phyloP scores from a whole-genome alignment of 768 basidiomycete genomes.

The Pleurotus sapidus region DNA sequence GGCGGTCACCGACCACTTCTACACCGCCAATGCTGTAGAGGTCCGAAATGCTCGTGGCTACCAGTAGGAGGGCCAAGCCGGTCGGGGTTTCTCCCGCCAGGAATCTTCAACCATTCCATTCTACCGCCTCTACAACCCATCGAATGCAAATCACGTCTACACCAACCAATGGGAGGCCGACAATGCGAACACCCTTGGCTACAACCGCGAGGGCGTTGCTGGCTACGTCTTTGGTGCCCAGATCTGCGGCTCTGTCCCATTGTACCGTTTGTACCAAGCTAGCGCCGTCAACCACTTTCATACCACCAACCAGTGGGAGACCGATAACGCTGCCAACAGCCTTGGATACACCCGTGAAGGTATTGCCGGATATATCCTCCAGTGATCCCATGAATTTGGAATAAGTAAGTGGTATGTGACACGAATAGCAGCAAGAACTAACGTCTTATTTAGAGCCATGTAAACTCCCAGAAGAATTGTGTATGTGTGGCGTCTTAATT shows the following conservation, averaged over 20 bases:
- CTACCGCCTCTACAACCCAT: not conserved
- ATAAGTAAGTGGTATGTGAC: no score
- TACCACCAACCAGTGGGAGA: not conserved
- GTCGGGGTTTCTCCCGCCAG: not conserved
- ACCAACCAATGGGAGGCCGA: not conserved
- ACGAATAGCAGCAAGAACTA: no score
- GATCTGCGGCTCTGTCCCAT: not conserved
- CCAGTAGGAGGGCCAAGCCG: not conserved
- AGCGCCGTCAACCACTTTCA: not conserved
- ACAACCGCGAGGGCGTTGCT: not conserved
- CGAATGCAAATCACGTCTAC: not conserved
- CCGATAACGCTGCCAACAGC: not conserved
- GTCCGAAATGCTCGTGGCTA: not conserved
- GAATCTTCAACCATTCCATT: not conserved
- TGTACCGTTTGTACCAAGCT: not conserved
- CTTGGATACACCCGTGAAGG: not conserved
- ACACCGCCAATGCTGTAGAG: no score
- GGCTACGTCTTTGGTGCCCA: not conserved
- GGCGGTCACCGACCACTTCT: no score
- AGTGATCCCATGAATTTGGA: no score
- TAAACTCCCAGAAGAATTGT: no score
- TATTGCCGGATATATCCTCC: not conserved
- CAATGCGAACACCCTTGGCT: not conserved
- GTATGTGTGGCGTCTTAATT: no score
- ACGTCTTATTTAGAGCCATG: no score